Evolutionary conservation across 129 eudicot species (phyloP).

Genomic region (Heracleum sosnowskyi): DNA sequence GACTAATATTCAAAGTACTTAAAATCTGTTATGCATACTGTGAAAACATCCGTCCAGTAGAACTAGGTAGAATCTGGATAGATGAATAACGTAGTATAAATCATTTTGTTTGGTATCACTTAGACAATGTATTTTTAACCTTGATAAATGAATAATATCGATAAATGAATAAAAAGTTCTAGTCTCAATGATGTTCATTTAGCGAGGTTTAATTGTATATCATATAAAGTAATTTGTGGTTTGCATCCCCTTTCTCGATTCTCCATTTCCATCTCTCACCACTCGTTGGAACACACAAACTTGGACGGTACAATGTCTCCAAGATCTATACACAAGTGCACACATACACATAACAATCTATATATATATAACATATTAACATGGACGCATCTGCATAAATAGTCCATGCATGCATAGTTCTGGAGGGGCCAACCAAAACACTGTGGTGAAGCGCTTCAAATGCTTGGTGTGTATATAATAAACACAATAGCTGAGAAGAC

Average conservation of each 20-base stretch:
- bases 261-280: not conserved
- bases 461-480: not conserved
- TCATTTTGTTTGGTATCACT: too few species aligned
- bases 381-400: constrained; percentile 4
- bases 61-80: too few species aligned
- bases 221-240: too few species aligned
- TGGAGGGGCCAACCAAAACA: not conserved
- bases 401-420: not conserved
- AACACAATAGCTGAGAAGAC: not conserved
- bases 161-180: too few species aligned
- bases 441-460: not conserved
- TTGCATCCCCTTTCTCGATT: too few species aligned
- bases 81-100: too few species aligned
- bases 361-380: not conserved
- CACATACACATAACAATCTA: not conserved
- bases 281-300: not conserved
- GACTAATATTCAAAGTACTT: too few species aligned
- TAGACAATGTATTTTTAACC: too few species aligned
- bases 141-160: too few species aligned
- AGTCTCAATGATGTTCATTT: too few species aligned
- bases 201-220: too few species aligned
- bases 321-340: not conserved
- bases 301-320: not conserved
- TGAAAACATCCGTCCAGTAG: too few species aligned
- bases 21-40: not conserved